Conservation (phyloP, 495 filamentous ascomycete genomes). For the Pseudoneurospora amorphoporcata region DNA sequence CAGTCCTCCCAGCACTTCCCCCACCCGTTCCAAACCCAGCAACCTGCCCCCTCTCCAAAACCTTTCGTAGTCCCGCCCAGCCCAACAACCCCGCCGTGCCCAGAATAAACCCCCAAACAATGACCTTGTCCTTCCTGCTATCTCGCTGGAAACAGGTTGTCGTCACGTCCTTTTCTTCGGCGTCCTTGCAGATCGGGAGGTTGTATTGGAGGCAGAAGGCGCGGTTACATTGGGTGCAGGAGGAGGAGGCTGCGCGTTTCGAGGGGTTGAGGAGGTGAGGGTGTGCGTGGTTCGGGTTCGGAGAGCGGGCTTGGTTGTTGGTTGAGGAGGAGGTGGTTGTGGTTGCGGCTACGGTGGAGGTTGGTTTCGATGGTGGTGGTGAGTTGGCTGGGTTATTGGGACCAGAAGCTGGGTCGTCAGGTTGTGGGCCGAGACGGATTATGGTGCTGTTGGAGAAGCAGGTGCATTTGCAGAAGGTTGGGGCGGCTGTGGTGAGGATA, state of each 20-base stretch:
- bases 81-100: constrained; percentile 72
- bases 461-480: constrained; percentile 96
- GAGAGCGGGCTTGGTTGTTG: neutral
- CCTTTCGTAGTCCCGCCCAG: constrained; percentile 58
- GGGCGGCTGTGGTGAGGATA: constrained; percentile 37
- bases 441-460: constrained; percentile 89
- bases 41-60: constrained; percentile 43
- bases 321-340: constrained; percentile 5
- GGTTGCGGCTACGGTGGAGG: constrained; percentile 5
- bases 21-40: neutral
- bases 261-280: neutral
- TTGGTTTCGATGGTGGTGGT: constrained; percentile 8
- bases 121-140: constrained; percentile 76
- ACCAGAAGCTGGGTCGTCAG: constrained; percentile 12
- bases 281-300: neutral
- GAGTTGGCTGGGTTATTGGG: constrained; percentile 7
- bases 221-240: constrained; percentile 81
- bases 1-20: neutral
- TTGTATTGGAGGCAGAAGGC: constrained; percentile 81
- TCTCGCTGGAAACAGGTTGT: constrained; percentile 92
- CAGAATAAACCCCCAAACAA: constrained; percentile 87
- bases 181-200: constrained; percentile 74
- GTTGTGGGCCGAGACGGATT: constrained; percentile 53
- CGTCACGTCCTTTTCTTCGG: constrained; percentile 76
- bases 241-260: constrained; percentile 21